These are phyloP conservation scores for Otatea glauca DNA, from an alignment of 176 grass and related monocot species.

Conservation along the genomic window DNA sequence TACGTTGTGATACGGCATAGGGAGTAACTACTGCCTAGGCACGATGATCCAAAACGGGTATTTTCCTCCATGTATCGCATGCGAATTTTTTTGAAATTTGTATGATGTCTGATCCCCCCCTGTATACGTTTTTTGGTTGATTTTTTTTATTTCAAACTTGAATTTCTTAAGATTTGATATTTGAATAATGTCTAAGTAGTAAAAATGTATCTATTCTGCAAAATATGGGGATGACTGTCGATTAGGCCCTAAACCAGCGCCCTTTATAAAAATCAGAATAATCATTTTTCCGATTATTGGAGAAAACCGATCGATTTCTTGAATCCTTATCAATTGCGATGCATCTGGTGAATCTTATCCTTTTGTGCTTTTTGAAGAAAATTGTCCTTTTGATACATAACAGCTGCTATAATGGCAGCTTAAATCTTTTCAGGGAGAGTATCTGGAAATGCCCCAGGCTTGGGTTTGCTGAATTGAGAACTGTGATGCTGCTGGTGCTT, in stretches of 20 bases:
- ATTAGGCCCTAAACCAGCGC: neutral
- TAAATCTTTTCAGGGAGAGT: slow-evolving; percentile 26
- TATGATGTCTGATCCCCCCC: too few species aligned
- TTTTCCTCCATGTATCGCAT: too few species aligned
- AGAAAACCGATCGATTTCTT: neutral
- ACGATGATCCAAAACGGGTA: too few species aligned
- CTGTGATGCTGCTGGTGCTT: slow-evolving; percentile 19
- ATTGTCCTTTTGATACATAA: neutral
- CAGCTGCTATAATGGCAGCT: neutral
- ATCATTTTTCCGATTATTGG: neutral
- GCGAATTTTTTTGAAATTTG: too few species aligned
- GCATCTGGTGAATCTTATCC: neutral
- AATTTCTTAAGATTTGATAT: neutral
- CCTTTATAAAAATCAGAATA: neutral
- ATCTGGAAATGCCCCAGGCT: slow-evolving; percentile 26
- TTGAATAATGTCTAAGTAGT: neutral
- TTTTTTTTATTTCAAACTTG: neutral
- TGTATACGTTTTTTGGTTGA: neutral
- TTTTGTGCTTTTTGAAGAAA: slow-evolving; percentile 3
- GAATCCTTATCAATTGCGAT: neutral
- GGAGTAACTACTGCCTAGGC: too few species aligned
- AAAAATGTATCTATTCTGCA: neutral
- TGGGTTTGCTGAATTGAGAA: slow-evolving; percentile 22
- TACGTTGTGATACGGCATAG: too few species aligned
- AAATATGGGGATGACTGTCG: neutral